These are phyloP conservation scores for Vaccinium macrocarpon DNA, from an alignment of 148 eudicot genomes.

Conservation along the genomic window DNA sequence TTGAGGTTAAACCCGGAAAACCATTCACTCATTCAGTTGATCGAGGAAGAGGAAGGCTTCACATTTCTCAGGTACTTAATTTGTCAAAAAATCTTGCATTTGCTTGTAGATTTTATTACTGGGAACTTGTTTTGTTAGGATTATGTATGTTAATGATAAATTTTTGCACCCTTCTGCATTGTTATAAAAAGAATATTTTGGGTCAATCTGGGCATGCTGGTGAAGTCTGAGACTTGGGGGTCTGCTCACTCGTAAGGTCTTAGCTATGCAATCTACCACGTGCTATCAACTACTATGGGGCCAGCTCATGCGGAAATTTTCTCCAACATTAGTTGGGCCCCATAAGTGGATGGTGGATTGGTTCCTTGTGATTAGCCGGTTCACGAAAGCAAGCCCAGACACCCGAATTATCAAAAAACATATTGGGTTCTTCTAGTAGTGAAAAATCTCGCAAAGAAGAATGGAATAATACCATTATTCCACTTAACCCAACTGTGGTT, in stretches of 20 bases:
- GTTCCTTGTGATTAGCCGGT: too few species aligned
- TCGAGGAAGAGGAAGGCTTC: conserved; percentile 47
- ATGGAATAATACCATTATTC: neutral
- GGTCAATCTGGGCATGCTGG: too few species aligned
- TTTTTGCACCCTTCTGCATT: neutral
- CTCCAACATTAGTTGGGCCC: too few species aligned
- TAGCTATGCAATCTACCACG: too few species aligned
- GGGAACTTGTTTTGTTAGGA: neutral
- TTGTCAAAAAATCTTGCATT: neutral
- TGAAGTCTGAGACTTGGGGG: too few species aligned
- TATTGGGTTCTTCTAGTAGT: too few species aligned
- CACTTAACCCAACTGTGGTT: neutral
- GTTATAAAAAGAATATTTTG: neutral
- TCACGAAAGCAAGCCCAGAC: too few species aligned
- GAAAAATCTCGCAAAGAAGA: neutral
- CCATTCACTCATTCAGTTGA: conserved; percentile 49
- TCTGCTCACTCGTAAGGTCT: too few species aligned
- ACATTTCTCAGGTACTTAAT: conserved; percentile 62
- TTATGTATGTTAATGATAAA: neutral
- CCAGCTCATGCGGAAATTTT: too few species aligned
- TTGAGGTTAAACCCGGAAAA: conserved; percentile 70
- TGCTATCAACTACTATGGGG: too few species aligned
- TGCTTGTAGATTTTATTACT: neutral
- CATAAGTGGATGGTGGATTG: too few species aligned
- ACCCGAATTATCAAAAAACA: too few species aligned